Base-by-base conservation (phyloP, 1,284 basidiomycete genomes). In the Gymnopus androsaceus region DNA sequence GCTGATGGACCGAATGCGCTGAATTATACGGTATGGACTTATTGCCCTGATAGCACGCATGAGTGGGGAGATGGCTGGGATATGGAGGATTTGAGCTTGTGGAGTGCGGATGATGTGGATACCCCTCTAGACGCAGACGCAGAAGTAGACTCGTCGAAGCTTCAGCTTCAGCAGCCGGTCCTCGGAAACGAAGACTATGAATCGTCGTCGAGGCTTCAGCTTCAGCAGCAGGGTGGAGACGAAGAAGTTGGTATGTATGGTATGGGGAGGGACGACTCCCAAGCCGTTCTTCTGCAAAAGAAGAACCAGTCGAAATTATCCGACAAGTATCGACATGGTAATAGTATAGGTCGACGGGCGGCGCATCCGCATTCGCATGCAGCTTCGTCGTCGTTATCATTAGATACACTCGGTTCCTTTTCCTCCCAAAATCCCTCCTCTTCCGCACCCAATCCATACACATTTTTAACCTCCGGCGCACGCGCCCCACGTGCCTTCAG, bases 11-110 rank as follows among this genome's bases (percentile, higher is more conserved):
- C 75, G 8, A 96, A 97, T 64, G 77, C 75, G 44, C 72, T 97
- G 62, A 95, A 82, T 69, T 98, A 86, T 69, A 94, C 94, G 15
- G 71, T 95, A 7, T 98, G 96, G 96, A 95, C 87, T 25, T 98
- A 98, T 67, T 88, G 88, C 54, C 80, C 93, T 0, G 87, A 90
- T 61, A 82, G 79, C 67, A 81, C 78, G 23, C 94, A 98, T 69
- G 72, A 83, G 66, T 98, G 93, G 93, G 94, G 95, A 17, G 96
- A 98, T 69, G 86, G 87, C 2, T 99, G 95, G 95, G 95, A 98
- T 69, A 86, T 93, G 71, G 96, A 99, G 74, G 96, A 98, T 72
- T 72, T 98, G 55, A 95, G 92, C 59, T 63, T 96, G 11, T 98
- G 92, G 93, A 90, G 88, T 63, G 63, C 68, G 2, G 93, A 96